Evolutionary conservation across 176 grass and related monocot species (phyloP).

Genomic region (Pontederia crassipes): DNA sequence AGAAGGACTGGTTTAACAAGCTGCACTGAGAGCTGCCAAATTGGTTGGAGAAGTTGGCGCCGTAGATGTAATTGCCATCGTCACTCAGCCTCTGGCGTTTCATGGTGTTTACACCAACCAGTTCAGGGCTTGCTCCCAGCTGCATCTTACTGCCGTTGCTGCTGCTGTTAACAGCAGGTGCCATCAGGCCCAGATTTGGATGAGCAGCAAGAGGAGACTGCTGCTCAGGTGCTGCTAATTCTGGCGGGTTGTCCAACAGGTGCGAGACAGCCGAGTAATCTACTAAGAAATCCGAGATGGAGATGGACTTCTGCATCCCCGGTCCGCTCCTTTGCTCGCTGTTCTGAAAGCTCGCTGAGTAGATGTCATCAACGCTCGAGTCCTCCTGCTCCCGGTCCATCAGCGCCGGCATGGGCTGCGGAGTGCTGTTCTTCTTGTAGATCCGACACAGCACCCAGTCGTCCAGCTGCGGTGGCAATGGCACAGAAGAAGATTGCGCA

Average conservation of each 20-base stretch:
- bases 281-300: constrained; percentile 25
- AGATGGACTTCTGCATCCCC: constrained; percentile 23
- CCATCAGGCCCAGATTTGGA: constrained; percentile 9
- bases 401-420: constrained; percentile 33
- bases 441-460: constrained; percentile 98
- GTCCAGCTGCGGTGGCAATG: constrained; percentile 46
- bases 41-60: constrained; percentile 38
- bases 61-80: constrained; percentile 13
- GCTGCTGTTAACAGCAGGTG: constrained; percentile 8
- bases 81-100: constrained; percentile 25
- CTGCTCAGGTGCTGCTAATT: constrained; percentile 16
- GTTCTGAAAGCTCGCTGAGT: not conserved
- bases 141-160: not conserved
- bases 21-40: constrained; percentile 13
- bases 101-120: constrained; percentile 3
- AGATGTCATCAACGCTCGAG: constrained; percentile 34
- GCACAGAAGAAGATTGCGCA: not conserved
- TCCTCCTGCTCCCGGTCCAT: constrained; percentile 56
- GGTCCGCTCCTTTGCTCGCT: not conserved
- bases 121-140: constrained; percentile 9
- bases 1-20: constrained; percentile 15
- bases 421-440: constrained; percentile 66
- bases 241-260: constrained; percentile 27
- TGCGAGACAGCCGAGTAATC: constrained; percentile 23
- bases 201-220: not conserved